Evolutionary conservation across 257 asterid species (phyloP).

Genomic region (Petrea volubilis): DNA sequence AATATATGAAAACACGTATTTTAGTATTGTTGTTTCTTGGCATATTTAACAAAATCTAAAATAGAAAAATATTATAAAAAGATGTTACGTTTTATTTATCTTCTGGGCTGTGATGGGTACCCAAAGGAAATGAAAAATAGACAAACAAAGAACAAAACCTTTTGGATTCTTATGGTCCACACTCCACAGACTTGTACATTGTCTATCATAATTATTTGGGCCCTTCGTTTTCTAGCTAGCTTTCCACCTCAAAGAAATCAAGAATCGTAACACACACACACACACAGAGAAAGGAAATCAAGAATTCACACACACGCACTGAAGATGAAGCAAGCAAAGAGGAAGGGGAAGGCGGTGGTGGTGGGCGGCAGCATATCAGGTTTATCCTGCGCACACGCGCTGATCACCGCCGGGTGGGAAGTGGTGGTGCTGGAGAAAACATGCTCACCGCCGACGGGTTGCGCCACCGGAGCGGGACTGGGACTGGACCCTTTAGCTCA

Average conservation of each 20-base stretch:
- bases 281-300: neutral
- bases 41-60: neutral
- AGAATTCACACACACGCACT: neutral
- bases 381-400: slow-evolving; percentile 69
- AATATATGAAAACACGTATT: neutral
- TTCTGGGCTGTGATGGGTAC: too few relatives aligned
- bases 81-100: neutral
- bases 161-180: neutral
- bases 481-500: slow-evolving; percentile 65
- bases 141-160: neutral
- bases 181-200: too few relatives aligned
- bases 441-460: slow-evolving; percentile 60
- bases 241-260: neutral
- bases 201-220: neutral
- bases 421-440: slow-evolving; percentile 88
- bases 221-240: neutral
- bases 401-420: slow-evolving; percentile 72
- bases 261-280: neutral
- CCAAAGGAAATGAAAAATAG: neutral
- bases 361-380: slow-evolving; percentile 95
- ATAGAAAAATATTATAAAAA: neutral
- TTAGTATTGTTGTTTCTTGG: neutral
- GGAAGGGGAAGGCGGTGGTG: slow-evolving; percentile 61
- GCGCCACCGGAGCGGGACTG: slow-evolving; percentile 85
- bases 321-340: slow-evolving; percentile 31